Evolutionary conservation across 169 alveolate species (phyloP), one percentile per base, ranked within the genome.

Genomic region (Prorocentrum cordatum): DNA sequence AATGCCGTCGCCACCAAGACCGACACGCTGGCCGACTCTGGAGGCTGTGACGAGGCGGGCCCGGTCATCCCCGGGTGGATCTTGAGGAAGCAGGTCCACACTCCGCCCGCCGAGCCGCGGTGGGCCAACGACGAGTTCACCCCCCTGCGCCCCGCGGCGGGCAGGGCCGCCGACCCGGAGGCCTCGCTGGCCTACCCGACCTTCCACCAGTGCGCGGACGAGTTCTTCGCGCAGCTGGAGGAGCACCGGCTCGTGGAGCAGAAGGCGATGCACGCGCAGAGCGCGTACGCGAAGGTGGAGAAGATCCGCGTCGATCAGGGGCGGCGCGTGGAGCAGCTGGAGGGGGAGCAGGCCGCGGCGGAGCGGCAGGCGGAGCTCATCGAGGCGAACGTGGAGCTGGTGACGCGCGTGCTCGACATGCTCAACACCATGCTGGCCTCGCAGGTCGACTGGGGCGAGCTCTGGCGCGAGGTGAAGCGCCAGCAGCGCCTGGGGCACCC

Each of bases 401-500:
- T 87, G 18, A 93, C 86, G 22, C 80, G 77, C 38, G 87, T 72
- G 22, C 62, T 92, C 7, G 90, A 36, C 54, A 82, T 92, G 88
- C 42, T 92, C 29, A 90, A 92, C 18, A 83, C 92, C n/a, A 71
- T 80, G 68, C 71, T 87, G 31, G 92, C 92, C 20, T 77, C 88
- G 32, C 75, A 66, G 27, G 92, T 72, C 2, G 83, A 73, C 45
- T 92, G 94, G 94, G 29, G 7, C 62, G 93, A 92, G 47, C 83
- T 92, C 32, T 45, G 77, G 86, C 31, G 77, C 6, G 91, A 86
- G 22, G 83, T 92, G 61, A 77, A 87, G 61, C 70, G 71, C 42
- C 92, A 87, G 92, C 91, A 64, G 64, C 67, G 86, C 64, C 32
- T 38, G 68, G 93, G 92, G 18, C 94, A 92, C 54, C 94, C 94